Evolutionary conservation across 1,284 basidiomycete species (phyloP).

Genomic region (Leccinum laetum): DNA sequence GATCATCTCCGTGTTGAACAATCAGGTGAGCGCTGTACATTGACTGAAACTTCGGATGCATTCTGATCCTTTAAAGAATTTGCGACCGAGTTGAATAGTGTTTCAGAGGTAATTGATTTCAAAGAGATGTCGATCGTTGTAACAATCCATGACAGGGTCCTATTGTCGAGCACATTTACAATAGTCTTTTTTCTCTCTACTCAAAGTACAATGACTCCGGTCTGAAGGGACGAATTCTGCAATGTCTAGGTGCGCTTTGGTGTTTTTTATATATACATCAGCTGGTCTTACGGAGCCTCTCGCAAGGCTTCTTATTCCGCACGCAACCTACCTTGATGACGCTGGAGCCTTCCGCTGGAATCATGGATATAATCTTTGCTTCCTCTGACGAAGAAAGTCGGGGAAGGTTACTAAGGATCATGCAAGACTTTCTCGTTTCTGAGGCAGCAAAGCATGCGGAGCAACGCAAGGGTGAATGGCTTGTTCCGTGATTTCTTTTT

Average conservation of each 20-base stretch:
- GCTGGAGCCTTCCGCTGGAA: too few species aligned
- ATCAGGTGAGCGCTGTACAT: conserved; percentile 40
- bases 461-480: too few species aligned
- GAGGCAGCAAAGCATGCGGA: too few species aligned
- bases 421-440: too few species aligned
- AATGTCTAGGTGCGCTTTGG: conserved; percentile 44
- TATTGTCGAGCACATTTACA: conserved; percentile 83
- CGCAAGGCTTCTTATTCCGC: too few species aligned
- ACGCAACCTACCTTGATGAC: too few species aligned
- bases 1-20: conserved; percentile 70
- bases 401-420: too few species aligned
- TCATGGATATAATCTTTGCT: too few species aligned
- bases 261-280: too few species aligned
- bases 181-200: conserved; percentile 70
- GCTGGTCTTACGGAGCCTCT: too few species aligned
- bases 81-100: conserved; percentile 54
- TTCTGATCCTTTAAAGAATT: conserved; percentile 40
- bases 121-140: background rate
- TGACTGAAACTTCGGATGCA: background rate
- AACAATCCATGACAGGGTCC: conserved; percentile 48
- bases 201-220: conserved; percentile 54
- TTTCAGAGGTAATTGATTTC: conserved; percentile 50
- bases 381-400: too few species aligned
- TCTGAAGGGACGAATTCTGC: conserved; percentile 66
- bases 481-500: too few species aligned